Conservation (phyloP, 2,329 filamentous ascomycete genomes). For the Fusarium circinatum region DNA sequence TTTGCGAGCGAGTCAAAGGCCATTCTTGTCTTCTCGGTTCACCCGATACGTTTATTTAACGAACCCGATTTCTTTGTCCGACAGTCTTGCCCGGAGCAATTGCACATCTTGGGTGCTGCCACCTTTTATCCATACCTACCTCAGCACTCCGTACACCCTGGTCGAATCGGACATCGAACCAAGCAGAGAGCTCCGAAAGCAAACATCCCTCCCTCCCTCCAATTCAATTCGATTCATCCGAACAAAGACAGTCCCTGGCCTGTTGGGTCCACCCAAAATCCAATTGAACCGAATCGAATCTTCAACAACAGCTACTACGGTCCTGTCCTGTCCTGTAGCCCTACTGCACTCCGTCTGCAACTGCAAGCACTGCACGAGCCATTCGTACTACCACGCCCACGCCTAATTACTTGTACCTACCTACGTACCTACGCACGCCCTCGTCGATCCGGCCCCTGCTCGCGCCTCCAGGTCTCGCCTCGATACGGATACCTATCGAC, state of each 20-base stretch:
- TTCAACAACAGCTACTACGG: slow-evolving; percentile 22
- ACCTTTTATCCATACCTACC: neutral
- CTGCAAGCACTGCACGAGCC: slow-evolving; percentile 6
- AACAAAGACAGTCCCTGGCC: slow-evolving; percentile 26
- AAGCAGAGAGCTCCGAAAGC: slow-evolving; percentile 29
- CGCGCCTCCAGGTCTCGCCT: slow-evolving; percentile 8
- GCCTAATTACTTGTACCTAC: neutral
- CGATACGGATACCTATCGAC: slow-evolving; percentile 7
- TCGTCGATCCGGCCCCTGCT: slow-evolving; percentile 26
- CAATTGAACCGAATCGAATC: slow-evolving; percentile 25
- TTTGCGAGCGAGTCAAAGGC: neutral
- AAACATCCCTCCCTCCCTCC: slow-evolving; percentile 12
- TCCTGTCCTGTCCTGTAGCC: slow-evolving; percentile 7
- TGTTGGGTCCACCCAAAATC: slow-evolving; percentile 7
- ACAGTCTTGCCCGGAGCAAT: slow-evolving; percentile 34
- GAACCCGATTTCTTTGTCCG: slow-evolving; percentile 18
- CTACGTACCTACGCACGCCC: neutral
- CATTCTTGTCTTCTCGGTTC: neutral
- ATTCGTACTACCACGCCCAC: slow-evolving; percentile 5
- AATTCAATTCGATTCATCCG: slow-evolving; percentile 6
- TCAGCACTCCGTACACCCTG: slow-evolving; percentile 13
- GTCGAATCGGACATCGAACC: slow-evolving; percentile 21
- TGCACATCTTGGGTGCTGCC: slow-evolving; percentile 24
- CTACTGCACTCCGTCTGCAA: slow-evolving; percentile 13
- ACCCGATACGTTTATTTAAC: slow-evolving; percentile 7